These are phyloP conservation scores for Flaveria robusta DNA, from an alignment of 129 eudicot species.

Conservation along the genomic window DNA sequence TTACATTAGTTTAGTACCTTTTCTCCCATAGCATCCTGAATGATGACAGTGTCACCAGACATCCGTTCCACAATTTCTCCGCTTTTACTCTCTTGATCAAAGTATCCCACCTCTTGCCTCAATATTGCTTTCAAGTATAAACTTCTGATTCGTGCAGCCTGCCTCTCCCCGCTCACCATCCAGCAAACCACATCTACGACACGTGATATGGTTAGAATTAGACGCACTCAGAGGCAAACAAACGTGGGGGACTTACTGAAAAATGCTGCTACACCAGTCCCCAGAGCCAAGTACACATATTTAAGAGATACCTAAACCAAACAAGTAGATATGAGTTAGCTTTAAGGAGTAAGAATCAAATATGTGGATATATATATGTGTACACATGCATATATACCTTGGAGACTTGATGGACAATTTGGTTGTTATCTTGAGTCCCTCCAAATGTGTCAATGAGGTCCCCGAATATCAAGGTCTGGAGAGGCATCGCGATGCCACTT, in stretches of 20 bases:
- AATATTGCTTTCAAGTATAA: conserved; percentile 64
- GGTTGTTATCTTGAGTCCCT: conserved; percentile 24
- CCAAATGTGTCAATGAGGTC: conserved; percentile 71
- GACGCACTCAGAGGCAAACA: no score
- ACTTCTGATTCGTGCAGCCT: conserved; percentile 67
- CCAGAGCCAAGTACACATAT: conserved; percentile 71
- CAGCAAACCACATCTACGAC: conserved; percentile 73
- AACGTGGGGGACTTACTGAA: conserved; percentile 50
- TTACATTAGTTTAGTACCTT: conserved; percentile 46
- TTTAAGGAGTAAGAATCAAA: no score
- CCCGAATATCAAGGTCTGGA: conserved; percentile 69
- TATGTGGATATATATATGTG: background rate
- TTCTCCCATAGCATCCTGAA: conserved; percentile 92
- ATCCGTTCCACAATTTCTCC: conserved; percentile 77
- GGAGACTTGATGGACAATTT: conserved; percentile 56
- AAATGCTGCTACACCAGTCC: conserved; percentile 60
- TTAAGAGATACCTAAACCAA: conserved; percentile 54
- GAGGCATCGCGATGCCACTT: conserved; percentile 66
- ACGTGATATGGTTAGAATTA: background rate
- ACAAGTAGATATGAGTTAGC: background rate
- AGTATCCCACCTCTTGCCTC: conserved; percentile 76
- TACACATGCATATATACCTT: conserved; percentile 35
- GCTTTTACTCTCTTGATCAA: conserved; percentile 65
- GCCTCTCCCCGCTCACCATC: conserved; percentile 92
- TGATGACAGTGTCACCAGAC: conserved; percentile 81